Evolutionary conservation across 176 grass and related monocot species (phyloP).

Genomic region (Poa pratensis): DNA sequence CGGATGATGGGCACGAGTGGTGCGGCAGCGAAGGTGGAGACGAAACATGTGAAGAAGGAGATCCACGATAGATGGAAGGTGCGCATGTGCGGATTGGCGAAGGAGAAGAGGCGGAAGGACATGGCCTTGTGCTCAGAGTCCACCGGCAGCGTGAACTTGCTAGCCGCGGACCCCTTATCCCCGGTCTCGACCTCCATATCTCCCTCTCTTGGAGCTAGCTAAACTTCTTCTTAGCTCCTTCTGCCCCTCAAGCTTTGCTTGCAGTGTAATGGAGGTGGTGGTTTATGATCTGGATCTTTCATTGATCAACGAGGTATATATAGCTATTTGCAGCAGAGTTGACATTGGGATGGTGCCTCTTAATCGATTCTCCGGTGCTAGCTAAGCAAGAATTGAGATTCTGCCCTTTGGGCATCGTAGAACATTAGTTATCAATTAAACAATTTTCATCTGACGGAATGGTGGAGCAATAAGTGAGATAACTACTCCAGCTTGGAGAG

Average conservation of each 20-base stretch:
- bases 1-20: constrained; percentile 82
- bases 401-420: not conserved
- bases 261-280: not conserved
- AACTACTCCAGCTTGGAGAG: not conserved
- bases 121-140: constrained; percentile 95
- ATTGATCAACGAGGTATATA: not conserved
- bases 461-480: not conserved
- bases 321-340: not conserved
- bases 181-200: not conserved
- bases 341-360: not conserved
- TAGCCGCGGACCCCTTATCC: not conserved
- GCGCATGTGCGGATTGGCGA: constrained; percentile 71
- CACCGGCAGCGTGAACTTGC: constrained; percentile 68
- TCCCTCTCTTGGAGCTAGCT: not conserved
- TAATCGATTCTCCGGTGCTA: not conserved
- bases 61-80: constrained; percentile 92
- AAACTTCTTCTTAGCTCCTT: not conserved
- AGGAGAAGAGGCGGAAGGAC: constrained; percentile 61
- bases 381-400: not conserved
- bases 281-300: not conserved
- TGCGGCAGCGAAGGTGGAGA: constrained; percentile 75
- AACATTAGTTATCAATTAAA: not conserved
- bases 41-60: constrained; percentile 95
- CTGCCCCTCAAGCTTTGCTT: not conserved
- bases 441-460: not conserved